Base-by-base conservation (phyloP, 805 yeast genomes). In the Suhomyces kilbournensis region DNA sequence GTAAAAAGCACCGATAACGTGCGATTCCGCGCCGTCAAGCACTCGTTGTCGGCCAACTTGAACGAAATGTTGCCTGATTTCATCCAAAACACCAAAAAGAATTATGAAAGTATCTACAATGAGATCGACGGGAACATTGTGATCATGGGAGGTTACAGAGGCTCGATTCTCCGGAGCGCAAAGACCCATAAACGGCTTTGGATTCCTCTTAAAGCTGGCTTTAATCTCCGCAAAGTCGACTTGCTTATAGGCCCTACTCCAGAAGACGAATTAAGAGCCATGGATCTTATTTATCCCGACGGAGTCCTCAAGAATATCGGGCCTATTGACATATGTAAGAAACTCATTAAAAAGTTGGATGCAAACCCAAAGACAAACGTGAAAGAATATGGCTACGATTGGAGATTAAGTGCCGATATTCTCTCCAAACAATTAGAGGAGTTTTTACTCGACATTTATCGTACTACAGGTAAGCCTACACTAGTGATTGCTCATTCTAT, bases 201-300 rank as follows among this genome's bases (percentile, higher is more conserved):
- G 97, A 81, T 91, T 40, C 97, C 97, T 0, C 63, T 87, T 5
- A 86, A 88, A 60, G 97, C 93, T 0, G 96, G 97, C 0, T 77
- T 92, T 48, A 85, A 88, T 58, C 72, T 90, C 26, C 74, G 85
- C 19, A 87, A 84, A 60, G 80, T 86, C 54, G 83, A 88, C 71
- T 70, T 92, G 20, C 68, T 82, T 10, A 71, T 92, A 19, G 96
- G 96, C 0, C 93, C 96, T 0, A 72, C 65, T 0, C 85, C 78
- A 50, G 83, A 82, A 47, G 96, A 87, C 63, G 97, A 92, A 67
- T 40, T 68, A 2, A 66, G 73, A 42, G 84, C 87, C 0, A 70
- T 75, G 26, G 70, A 79, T 20, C 64, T 63, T 17, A 77, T 90
- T 5, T 78, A 78, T 56, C 86, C 97, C 0, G 92, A 84, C 62